These are phyloP conservation scores for Aspergillus cavernicola DNA, from an alignment of 495 filamentous ascomycete genomes.

Conservation along the genomic window DNA sequence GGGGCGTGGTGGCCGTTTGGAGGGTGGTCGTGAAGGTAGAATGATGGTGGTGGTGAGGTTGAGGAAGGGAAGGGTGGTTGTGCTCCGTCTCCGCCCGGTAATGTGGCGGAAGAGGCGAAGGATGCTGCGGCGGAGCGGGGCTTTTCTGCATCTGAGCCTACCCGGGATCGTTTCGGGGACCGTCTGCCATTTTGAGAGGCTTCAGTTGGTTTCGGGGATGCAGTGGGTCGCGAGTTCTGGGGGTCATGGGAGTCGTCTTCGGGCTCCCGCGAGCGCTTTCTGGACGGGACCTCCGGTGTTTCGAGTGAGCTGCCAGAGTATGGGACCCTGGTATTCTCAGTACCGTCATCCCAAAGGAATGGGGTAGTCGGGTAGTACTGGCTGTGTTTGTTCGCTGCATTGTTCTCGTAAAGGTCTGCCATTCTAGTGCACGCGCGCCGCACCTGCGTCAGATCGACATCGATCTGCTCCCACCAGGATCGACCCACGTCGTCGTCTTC, in stretches of 20 bases:
- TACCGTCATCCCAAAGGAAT: conserved; percentile 26
- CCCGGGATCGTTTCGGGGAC: conserved; percentile 42
- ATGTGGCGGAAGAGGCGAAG: neutral
- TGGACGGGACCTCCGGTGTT: conserved; percentile 22
- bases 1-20: conserved; percentile 18
- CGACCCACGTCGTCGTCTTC: conserved; percentile 68
- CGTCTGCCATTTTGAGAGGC: conserved; percentile 26
- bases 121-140: conserved; percentile 8
- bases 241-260: conserved; percentile 22
- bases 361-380: conserved; percentile 40
- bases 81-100: neutral
- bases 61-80: neutral
- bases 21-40: conserved; percentile 13
- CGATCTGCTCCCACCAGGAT: conserved; percentile 81
- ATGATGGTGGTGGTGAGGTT: conserved; percentile 5
- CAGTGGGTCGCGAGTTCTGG: conserved; percentile 1
- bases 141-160: conserved; percentile 23
- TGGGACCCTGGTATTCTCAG: conserved; percentile 32
- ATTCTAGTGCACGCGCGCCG: conserved; percentile 65
- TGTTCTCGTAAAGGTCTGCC: conserved; percentile 69
- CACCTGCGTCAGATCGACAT: conserved; percentile 59
- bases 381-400: conserved; percentile 49
- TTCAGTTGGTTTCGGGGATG: conserved; percentile 8
- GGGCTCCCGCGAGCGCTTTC: conserved; percentile 44
- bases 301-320: conserved; percentile 25